Percentiles rank a stretch among this genome's conserved stretches.
Conservation (phyloP, 331 rosid genomes). For the Rosa hybrid region DNA sequence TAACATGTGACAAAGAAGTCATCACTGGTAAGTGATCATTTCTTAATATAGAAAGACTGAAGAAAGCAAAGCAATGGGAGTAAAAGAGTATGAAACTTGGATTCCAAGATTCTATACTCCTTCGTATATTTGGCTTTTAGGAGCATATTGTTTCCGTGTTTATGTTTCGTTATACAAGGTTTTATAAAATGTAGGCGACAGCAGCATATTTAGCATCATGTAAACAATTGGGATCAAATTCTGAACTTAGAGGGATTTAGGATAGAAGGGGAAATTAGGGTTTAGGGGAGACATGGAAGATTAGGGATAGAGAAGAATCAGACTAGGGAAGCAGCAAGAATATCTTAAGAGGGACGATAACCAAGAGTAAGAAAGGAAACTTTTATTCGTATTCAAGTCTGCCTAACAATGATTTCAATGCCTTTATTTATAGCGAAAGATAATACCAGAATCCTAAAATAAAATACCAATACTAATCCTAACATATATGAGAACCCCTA, state of each 20-base stretch:
- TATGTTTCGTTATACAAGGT: not conserved
- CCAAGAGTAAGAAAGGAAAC: not conserved
- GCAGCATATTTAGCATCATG: not conserved
- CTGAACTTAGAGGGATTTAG: not conserved
- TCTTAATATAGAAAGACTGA: not conserved
- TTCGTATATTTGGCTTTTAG: not conserved
- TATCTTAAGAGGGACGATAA: not conserved
- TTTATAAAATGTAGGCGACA: not conserved
- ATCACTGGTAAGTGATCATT: conserved; percentile 65
- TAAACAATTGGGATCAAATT: not conserved
- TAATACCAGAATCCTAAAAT: not conserved
- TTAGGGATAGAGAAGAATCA: not conserved
- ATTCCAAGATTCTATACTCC: not conserved
- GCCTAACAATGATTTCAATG: not conserved
- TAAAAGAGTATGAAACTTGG: not conserved
- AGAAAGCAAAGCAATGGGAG: not conserved
- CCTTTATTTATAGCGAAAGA: not conserved
- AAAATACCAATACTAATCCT: not conserved
- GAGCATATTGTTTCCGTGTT: not conserved
- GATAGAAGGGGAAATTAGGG: not conserved
- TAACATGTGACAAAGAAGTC: conserved; percentile 83
- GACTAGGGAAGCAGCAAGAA: not conserved
- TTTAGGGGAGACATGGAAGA: not conserved
- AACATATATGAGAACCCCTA: not conserved
- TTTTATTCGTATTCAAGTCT: not conserved